Conservation (phyloP, 306 rosid species). For the Prinsepia uniflora region DNA sequence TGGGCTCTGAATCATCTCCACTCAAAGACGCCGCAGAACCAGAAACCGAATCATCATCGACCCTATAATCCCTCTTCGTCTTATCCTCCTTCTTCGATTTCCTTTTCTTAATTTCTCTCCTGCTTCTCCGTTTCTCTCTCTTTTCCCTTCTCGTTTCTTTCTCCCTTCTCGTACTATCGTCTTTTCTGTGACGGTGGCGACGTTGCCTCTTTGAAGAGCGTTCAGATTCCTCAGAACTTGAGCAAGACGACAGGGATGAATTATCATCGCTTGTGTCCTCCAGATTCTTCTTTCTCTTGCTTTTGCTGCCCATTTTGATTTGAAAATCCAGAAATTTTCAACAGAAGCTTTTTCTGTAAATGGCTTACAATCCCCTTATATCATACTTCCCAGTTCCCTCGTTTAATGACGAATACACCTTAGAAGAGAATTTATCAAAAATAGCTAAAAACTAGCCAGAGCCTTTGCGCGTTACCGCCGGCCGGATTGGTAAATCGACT, state of each 20-base stretch:
- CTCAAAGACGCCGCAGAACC: conserved; percentile 22
- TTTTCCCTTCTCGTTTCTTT: conserved; percentile 44
- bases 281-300: conserved; percentile 41
- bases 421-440: too few species aligned
- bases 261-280: conserved; percentile 27
- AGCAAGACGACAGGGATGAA: conserved; percentile 38
- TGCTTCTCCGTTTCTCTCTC: conserved; percentile 41
- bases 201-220: conserved; percentile 46
- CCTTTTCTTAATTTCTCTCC: conserved; percentile 36
- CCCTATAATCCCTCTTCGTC: conserved; percentile 34
- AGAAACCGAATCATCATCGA: conserved; percentile 30
- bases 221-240: conserved; percentile 46
- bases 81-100: conserved; percentile 33
- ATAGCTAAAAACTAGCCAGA: too few species aligned
- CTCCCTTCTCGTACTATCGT: conserved; percentile 44
- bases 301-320: conserved; percentile 43
- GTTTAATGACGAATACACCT: too few species aligned
- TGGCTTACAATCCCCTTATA: too few species aligned
- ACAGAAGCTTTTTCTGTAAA: too few species aligned
- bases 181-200: conserved; percentile 46
- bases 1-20: conserved; percentile 29
- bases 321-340: neutral
- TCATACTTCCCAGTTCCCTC: too few species aligned
- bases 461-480: too few species aligned
- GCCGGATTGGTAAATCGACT: too few species aligned